Percentiles rank a stretch among this genome's conserved stretches.
These are phyloP conservation scores for Leptomonas seymouri DNA, from an alignment of 208 protist species.

Conservation along the genomic window DNA sequence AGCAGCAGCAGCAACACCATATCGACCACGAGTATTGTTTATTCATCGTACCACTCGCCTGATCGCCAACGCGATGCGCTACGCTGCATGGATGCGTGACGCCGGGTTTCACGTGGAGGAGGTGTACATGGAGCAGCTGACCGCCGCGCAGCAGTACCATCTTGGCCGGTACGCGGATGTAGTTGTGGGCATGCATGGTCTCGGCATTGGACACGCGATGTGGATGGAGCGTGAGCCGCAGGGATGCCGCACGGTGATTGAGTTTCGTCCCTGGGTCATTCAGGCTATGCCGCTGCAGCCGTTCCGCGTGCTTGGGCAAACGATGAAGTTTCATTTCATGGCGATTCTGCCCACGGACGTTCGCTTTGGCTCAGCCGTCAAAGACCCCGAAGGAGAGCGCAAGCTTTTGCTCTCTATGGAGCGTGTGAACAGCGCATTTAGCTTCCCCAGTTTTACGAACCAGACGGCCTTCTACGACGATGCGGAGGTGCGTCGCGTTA, in stretches of 20 bases:
- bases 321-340: slow-evolving; percentile 36
- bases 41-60: slow-evolving; percentile 39
- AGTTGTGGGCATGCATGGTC: slow-evolving; percentile 65
- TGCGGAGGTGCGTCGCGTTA: slow-evolving; percentile 15
- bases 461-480: slow-evolving; percentile 40
- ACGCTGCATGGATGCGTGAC: slow-evolving; percentile 34
- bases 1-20: neutral
- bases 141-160: slow-evolving; percentile 49
- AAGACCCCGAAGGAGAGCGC: slow-evolving; percentile 28
- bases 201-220: slow-evolving; percentile 49
- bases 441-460: slow-evolving; percentile 33
- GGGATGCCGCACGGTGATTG: slow-evolving; percentile 44
- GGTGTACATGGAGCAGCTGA: slow-evolving; percentile 36
- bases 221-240: slow-evolving; percentile 53
- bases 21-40: slow-evolving; percentile 42
- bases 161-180: slow-evolving; percentile 52
- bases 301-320: slow-evolving; percentile 14
- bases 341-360: slow-evolving; percentile 35
- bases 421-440: slow-evolving; percentile 26
- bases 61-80: slow-evolving; percentile 32
- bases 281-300: slow-evolving; percentile 29
- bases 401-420: slow-evolving; percentile 24
- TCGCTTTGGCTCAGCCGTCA: slow-evolving; percentile 26
- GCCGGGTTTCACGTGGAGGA: slow-evolving; percentile 54
- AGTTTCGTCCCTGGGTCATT: slow-evolving; percentile 54